Conservation (phyloP, 179 eudicot genomes). For the Silene vulgaris region DNA sequence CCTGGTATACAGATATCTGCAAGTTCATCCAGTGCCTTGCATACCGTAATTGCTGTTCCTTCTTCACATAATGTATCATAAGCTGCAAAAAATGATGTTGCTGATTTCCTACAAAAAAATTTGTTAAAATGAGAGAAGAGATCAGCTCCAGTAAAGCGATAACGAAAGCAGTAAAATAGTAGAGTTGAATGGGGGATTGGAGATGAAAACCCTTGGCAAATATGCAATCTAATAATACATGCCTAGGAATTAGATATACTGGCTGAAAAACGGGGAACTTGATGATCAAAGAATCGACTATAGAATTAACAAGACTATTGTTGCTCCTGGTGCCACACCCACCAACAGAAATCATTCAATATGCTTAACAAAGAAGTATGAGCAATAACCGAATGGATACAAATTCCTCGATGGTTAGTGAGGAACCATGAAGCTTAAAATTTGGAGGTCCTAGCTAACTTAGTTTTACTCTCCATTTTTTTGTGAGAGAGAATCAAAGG, state of each 20-base stretch:
- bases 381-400: not conserved
- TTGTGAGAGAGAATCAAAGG: not conserved
- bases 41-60: conserved; percentile 88
- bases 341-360: not conserved
- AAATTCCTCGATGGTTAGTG: too few species aligned
- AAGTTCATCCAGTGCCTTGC: conserved; percentile 86
- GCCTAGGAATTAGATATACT: not conserved
- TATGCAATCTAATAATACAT: not conserved
- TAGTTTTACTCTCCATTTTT: not conserved
- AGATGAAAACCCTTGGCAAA: not conserved
- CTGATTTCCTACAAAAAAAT: conserved; percentile 63
- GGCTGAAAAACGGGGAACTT: not conserved
- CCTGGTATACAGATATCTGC: conserved; percentile 86
- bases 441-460: not conserved
- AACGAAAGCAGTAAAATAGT: not conserved
- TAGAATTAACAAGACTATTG: not conserved
- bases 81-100: conserved; percentile 83
- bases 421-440: not conserved
- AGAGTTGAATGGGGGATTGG: not conserved
- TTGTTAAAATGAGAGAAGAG: not conserved
- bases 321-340: not conserved
- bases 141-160: conserved; percentile 20
- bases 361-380: not conserved
- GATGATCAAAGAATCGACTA: not conserved
- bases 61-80: conserved; percentile 96